A percentile compares a stretch with the other conserved stretches of the same genome.
phyloP scores from a whole-genome alignment of 129 eudicot genomes.

The Helianthus tuberosus region DNA sequence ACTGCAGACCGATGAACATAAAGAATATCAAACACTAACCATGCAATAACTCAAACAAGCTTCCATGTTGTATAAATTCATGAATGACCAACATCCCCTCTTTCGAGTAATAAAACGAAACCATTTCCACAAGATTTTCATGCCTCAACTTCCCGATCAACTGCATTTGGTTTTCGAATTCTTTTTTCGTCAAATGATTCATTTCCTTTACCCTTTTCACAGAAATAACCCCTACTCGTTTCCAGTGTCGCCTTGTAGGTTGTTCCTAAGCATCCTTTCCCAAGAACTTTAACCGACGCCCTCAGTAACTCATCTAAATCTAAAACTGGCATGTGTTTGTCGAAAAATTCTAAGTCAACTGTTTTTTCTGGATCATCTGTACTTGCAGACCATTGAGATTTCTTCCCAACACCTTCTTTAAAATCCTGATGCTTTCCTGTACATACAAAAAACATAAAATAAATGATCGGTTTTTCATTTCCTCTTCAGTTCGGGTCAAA shows the following conservation, averaged over 20 bases:
- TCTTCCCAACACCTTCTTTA: conserved; percentile 22
- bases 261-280: conserved; percentile 65
- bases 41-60: conserved; percentile 60
- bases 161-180: conserved; percentile 67
- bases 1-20: neutral
- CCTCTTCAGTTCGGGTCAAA: no score
- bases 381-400: conserved; percentile 48
- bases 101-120: conserved; percentile 56
- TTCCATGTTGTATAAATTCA: conserved; percentile 59
- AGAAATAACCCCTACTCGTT: conserved; percentile 39
- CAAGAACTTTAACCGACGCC: conserved; percentile 67
- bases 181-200: conserved; percentile 55
- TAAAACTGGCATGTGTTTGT: conserved; percentile 46
- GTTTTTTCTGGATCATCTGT: conserved; percentile 51
- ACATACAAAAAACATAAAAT: neutral
- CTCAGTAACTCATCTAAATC: conserved; percentile 76
- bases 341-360: conserved; percentile 49
- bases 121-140: conserved; percentile 56
- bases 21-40: conserved; percentile 40
- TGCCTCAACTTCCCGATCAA: conserved; percentile 59
- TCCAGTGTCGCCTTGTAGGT: conserved; percentile 72
- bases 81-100: conserved; percentile 65
- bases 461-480: neutral
- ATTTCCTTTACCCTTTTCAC: conserved; percentile 58
- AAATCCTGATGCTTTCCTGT: conserved; percentile 24